Base-by-base conservation (phyloP, 129 eudicot genomes). In the Arctium lappa region DNA sequence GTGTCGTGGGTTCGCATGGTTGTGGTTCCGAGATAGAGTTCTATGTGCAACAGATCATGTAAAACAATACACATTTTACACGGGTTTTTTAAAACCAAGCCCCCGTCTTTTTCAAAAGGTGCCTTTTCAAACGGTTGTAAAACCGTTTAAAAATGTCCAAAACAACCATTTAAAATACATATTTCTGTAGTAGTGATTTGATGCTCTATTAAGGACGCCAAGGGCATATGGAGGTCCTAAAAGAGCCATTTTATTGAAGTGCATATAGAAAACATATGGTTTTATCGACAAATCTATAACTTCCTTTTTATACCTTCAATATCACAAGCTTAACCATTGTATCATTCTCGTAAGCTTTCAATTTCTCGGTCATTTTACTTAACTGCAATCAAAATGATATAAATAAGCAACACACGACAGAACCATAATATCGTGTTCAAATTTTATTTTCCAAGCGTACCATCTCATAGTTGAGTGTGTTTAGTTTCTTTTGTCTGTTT, bases 391-490 rank as follows among this genome's bases (percentile, higher is more conserved):
- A 16, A 27, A 30, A 53, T 2, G 13, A 66, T 82, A 31, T 12
- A 75, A 69, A 31, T 38, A 68, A 1, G 74, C 33, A 27, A 13
- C 2, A 3, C 8, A 44, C 6, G 22, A 5, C 68, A 38, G n/a
- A 7, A 78, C 18, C 8, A 76, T 10, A 46, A 74, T 22, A n/a
- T 65, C 18, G n/a, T 15, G 34, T 79, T 29, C 15, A 16, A 11
- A 73, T 15, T 11, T 68, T 46, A 15, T 70, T 42, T 18, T 22
- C 4, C 22, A 31, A 72, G 13, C 37, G 34, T 88, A 88, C 91
- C 89, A 86, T 88, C 44, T 86, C 87, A 77, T 82, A 88, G 85
- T 15, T 88, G 44, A 88, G 87, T 53, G 83, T 71, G 73, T 88
- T 88, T 7, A 88, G 69, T 80, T 88, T 86, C 74, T 74, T 78